Evolutionary conservation across 2,329 filamentous ascomycete species (phyloP).

Genomic region (Colletotrichum orchidophilum): DNA sequence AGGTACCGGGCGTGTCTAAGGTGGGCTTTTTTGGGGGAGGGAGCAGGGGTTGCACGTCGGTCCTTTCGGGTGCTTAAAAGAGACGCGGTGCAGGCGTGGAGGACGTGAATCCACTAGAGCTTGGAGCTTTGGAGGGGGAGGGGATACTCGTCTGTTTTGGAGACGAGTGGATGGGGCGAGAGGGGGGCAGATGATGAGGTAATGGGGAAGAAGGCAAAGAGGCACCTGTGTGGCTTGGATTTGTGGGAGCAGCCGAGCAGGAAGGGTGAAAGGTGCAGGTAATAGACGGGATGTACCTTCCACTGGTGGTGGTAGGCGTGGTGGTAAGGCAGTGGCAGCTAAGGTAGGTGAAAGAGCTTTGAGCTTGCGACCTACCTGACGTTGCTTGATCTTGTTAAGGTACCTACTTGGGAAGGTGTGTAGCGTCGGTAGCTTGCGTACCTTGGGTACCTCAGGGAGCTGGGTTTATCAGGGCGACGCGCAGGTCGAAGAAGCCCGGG

Average conservation of each 20-base stretch:
- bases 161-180: conserved; percentile 10
- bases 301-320: neutral
- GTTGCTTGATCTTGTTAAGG: neutral
- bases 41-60: conserved; percentile 29
- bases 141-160: conserved; percentile 17
- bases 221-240: neutral
- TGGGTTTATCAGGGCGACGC: conserved; percentile 7
- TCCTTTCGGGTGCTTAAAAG: conserved; percentile 22
- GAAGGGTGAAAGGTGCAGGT: neutral
- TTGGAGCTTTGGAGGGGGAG: conserved; percentile 33
- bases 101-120: conserved; percentile 30
- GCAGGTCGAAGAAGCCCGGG: neutral
- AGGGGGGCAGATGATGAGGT: conserved; percentile 29
- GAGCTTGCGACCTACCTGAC: conserved; percentile 11
- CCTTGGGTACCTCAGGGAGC: too few relatives aligned
- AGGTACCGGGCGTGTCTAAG: conserved; percentile 22
- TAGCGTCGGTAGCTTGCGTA: neutral
- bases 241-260: neutral
- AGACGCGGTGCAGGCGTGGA: conserved; percentile 23
- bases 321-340: neutral
- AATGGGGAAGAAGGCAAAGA: neutral
- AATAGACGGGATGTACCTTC: conserved; percentile 1
- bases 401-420: neutral
- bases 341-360: neutral
- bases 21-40: conserved; percentile 28